These are phyloP conservation scores for Trichoderma polysporum DNA, from an alignment of 2,329 filamentous ascomycete species.

Conservation along the genomic window DNA sequence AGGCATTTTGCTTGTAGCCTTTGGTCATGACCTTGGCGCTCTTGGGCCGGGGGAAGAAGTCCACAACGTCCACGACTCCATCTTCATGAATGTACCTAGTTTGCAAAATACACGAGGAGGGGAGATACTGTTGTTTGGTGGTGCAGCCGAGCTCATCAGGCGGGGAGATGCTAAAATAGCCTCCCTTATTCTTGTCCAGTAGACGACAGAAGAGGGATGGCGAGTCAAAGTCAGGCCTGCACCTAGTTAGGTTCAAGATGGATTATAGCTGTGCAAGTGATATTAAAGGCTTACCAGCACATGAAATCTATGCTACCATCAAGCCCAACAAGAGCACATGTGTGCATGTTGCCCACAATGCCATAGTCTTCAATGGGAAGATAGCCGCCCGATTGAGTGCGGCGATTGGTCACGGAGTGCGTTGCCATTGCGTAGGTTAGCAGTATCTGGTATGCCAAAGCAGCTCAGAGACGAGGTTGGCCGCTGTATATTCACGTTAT, in stretches of 20 bases:
- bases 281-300: conserved; percentile 60
- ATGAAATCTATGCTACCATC: conserved; percentile 74
- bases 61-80: conserved; percentile 69
- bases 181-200: conserved; percentile 72
- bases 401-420: conserved; percentile 35
- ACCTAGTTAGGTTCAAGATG: not conserved
- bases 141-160: conserved; percentile 54
- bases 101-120: conserved; percentile 72
- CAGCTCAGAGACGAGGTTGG: not conserved
- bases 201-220: conserved; percentile 73
- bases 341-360: conserved; percentile 78
- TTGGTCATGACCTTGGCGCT: conserved; percentile 53
- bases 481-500: not conserved
- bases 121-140: conserved; percentile 76
- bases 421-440: conserved; percentile 32
- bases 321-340: conserved; percentile 71
- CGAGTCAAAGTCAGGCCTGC: conserved; percentile 75
- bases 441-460: not conserved
- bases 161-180: conserved; percentile 68
- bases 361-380: conserved; percentile 74
- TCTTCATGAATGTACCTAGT: conserved; percentile 76
- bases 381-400: conserved; percentile 47
- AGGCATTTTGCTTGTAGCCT: conserved; percentile 50
- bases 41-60: conserved; percentile 73
- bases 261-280: not conserved